A percentile compares a stretch with the other conserved stretches of the same genome.
Evolutionary conservation across 148 eudicot genomes (phyloP).

Genomic region (Heliosperma pusillum): DNA sequence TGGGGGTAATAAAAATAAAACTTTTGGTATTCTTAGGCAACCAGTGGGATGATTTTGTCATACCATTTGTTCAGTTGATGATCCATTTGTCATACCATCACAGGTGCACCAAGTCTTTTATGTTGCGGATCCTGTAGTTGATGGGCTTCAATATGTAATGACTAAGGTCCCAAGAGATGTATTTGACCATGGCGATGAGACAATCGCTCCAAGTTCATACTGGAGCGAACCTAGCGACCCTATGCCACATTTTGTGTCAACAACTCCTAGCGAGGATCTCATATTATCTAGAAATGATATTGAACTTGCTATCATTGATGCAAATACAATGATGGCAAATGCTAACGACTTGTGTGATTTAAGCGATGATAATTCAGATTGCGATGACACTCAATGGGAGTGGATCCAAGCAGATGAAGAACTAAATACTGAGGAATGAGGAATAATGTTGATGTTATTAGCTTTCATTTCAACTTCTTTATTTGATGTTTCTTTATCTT

Average conservation of each 20-base stretch:
- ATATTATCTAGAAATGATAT: neutral
- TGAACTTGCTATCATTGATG: neutral
- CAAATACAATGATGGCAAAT: neutral
- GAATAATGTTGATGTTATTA: neutral
- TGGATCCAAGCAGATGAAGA: neutral
- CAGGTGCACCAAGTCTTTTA: constrained; percentile 22
- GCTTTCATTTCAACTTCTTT: too few species aligned
- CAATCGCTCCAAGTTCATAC: neutral
- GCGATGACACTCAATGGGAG: neutral
- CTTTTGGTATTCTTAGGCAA: too few species aligned
- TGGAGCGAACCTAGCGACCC: neutral
- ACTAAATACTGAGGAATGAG: neutral
- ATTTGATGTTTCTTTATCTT: too few species aligned
- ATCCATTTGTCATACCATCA: too few species aligned
- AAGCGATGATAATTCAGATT: neutral
- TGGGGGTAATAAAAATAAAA: too few species aligned
- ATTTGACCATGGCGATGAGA: neutral
- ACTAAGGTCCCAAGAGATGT: neutral
- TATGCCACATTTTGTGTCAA: neutral
- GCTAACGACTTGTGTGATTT: neutral
- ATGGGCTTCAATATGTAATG: constrained; percentile 11
- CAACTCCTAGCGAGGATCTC: neutral
- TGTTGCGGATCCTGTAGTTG: constrained; percentile 1
- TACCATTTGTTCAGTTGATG: constrained; percentile 14
- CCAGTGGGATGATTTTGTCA: constrained; percentile 22